These are phyloP conservation scores for Nicotiana attenuata DNA, from an alignment of 257 asterid species.

Conservation along the genomic window DNA sequence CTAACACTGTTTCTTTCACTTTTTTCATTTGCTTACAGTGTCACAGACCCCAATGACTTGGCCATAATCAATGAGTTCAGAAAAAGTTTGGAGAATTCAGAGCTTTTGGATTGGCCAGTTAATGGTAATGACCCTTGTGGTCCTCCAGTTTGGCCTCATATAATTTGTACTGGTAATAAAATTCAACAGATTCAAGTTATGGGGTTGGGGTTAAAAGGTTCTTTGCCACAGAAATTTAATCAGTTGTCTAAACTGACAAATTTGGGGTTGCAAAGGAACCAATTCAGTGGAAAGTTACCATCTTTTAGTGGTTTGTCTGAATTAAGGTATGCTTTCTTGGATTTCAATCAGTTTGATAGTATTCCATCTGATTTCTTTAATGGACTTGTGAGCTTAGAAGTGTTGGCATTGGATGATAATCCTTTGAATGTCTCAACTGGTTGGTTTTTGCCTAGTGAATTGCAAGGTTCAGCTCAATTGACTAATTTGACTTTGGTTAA, in stretches of 20 bases:
- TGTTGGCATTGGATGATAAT: slow-evolving; percentile 63
- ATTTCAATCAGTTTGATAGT: slow-evolving; percentile 59
- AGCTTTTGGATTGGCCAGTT: slow-evolving; percentile 71
- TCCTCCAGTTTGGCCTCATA: slow-evolving; percentile 69
- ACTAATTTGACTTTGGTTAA: slow-evolving; percentile 57
- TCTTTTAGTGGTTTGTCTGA: slow-evolving; percentile 63
- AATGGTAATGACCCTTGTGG: slow-evolving; percentile 79
- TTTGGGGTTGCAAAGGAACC: slow-evolving; percentile 66
- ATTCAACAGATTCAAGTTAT: slow-evolving; percentile 80
- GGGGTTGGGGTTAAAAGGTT: slow-evolving; percentile 66
- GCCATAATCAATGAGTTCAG: slow-evolving; percentile 58
- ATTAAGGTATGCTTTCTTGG: slow-evolving; percentile 64
- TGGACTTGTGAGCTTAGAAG: slow-evolving; percentile 74
- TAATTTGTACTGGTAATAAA: slow-evolving; percentile 41
- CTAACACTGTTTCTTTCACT: slow-evolving; percentile 23
- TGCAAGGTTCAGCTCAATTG: slow-evolving; percentile 59
- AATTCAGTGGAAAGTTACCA: slow-evolving; percentile 65
- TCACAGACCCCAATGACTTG: slow-evolving; percentile 61
- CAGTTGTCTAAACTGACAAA: slow-evolving; percentile 47
- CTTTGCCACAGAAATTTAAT: slow-evolving; percentile 63
- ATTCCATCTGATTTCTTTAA: slow-evolving; percentile 77
- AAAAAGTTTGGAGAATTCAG: slow-evolving; percentile 55
- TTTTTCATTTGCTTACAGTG: slow-evolving; percentile 25
- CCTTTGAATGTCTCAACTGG: slow-evolving; percentile 69
- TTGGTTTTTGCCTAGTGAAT: slow-evolving; percentile 58